A percentile compares a stretch with the other conserved stretches of the same genome.
phyloP scores from a whole-genome alignment of 1,284 basidiomycete species.

The Macrocystidia cucumis region DNA sequence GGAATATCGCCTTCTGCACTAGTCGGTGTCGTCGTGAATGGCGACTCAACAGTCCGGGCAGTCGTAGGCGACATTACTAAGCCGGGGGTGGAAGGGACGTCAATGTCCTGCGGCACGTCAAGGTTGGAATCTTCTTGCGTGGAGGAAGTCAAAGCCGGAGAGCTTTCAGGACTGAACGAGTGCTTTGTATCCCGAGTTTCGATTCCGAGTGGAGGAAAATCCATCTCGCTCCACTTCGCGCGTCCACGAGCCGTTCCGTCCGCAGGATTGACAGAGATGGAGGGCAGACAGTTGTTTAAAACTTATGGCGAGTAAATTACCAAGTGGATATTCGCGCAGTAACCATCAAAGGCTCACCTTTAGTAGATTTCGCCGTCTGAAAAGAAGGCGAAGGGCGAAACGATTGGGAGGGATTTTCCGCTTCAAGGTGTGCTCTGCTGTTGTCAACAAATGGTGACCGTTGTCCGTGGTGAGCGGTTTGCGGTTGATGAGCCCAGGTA shows the following conservation, averaged over 20 bases:
- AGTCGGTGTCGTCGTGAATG: conserved; percentile 38
- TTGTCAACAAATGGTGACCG: conserved; percentile 11
- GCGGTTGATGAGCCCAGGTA: conserved; percentile 68
- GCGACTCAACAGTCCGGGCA: conserved; percentile 37
- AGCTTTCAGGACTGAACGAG: neutral
- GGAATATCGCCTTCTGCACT: conserved; percentile 24
- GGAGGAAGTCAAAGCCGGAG: neutral
- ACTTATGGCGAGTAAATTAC: no score
- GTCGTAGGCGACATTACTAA: conserved; percentile 40
- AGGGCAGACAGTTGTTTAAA: no score
- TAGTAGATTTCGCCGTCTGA: no score
- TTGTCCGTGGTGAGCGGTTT: conserved; percentile 16
- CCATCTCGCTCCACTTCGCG: conserved; percentile 24
- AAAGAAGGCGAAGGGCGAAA: no score
- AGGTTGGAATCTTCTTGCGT: conserved; percentile 6
- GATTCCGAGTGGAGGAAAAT: conserved; percentile 32
- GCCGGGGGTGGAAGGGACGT: conserved; percentile 36
- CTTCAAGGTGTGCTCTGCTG: no score
- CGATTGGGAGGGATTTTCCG: no score
- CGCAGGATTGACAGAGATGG: no score
- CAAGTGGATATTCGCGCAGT: no score
- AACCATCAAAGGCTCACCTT: no score
- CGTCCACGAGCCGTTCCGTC: no score
- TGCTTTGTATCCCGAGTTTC: conserved; percentile 11
- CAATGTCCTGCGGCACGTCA: conserved; percentile 27